These are phyloP conservation scores for Scutellospora calospora DNA, from an alignment of 371 early-diverging fungal genomes.

Conservation along the genomic window DNA sequence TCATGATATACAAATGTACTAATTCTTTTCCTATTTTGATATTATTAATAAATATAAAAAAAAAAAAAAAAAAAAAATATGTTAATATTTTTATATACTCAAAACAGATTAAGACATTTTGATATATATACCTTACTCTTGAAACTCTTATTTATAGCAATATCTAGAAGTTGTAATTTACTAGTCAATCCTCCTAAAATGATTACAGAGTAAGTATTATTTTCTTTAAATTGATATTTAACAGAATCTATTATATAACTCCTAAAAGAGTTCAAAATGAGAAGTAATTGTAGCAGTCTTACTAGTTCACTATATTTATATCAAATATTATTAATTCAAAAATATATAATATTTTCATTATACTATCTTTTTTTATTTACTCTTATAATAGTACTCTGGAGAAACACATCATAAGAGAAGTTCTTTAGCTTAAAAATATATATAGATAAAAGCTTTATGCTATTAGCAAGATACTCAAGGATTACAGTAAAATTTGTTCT, in stretches of 20 bases:
- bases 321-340: too few species aligned
- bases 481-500: slow-evolving; percentile 5
- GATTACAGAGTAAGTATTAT: neutral
- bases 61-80: too few species aligned
- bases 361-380: too few species aligned
- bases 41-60: too few species aligned
- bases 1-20: too few species aligned
- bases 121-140: neutral
- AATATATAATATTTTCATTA: too few species aligned
- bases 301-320: neutral
- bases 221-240: neutral
- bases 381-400: too few species aligned
- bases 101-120: too few species aligned
- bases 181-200: neutral
- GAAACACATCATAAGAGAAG: neutral
- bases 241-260: neutral
- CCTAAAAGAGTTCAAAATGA: neutral
- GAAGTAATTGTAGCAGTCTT: neutral
- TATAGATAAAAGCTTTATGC: neutral
- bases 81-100: too few species aligned
- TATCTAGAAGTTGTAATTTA: neutral
- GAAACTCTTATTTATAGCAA: slow-evolving; percentile 4
- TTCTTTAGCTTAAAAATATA: slow-evolving; percentile 5
- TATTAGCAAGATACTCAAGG: neutral
- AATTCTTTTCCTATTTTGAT: too few species aligned